Percentiles rank a stretch among this genome's conserved stretches.
Conservation (phyloP, 129 eudicot genomes). For the Flaveria robusta region DNA sequence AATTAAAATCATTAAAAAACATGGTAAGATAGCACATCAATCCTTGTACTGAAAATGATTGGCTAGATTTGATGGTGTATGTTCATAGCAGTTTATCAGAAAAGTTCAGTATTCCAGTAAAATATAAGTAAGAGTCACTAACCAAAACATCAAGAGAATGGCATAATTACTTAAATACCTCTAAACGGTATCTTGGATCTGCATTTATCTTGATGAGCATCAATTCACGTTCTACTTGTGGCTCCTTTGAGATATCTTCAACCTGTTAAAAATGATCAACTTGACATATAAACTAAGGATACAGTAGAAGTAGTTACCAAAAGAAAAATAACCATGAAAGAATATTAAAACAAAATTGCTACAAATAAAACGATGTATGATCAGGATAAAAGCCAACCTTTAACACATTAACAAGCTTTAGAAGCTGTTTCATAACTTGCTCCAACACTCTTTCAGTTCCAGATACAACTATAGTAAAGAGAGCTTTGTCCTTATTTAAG, state of each 20-base stretch:
- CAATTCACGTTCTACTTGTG: conserved; percentile 92
- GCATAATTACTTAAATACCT: conserved; percentile 46
- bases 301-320: background rate
- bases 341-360: background rate
- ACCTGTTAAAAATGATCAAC: conserved; percentile 46
- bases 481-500: conserved; percentile 86
- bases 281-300: conserved; percentile 3
- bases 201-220: conserved; percentile 90
- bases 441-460: conserved; percentile 83
- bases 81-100: conserved; percentile 1
- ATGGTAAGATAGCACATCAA: conserved; percentile 18
- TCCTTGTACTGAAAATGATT: conserved; percentile 4
- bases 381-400: conserved; percentile 46
- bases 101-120: background rate
- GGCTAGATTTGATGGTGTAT: conserved; percentile 6
- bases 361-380: background rate
- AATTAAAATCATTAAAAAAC: conserved; percentile 11
- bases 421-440: conserved; percentile 86
- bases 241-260: conserved; percentile 84
- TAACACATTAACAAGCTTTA: conserved; percentile 81
- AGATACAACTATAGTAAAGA: conserved; percentile 83
- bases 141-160: background rate
- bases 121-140: background rate
- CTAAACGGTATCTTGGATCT: conserved; percentile 61
- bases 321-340: background rate